Conservation (phyloP, 2,329 filamentous ascomycete genomes). For the Aureobasidium sp. region DNA sequence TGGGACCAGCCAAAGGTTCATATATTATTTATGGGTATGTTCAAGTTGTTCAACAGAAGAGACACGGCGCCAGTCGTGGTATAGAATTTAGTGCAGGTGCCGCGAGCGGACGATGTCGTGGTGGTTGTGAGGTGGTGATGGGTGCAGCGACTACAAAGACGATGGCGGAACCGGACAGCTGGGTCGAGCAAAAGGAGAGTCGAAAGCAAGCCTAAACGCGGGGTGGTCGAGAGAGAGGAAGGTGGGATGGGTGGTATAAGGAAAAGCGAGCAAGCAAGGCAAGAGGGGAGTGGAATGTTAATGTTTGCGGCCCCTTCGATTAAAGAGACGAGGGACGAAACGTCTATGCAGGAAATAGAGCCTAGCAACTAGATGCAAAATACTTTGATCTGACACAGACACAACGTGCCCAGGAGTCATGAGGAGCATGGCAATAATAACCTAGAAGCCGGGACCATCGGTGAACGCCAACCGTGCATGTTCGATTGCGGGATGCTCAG, state of each 20-base stretch:
- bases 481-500: conserved; percentile 14
- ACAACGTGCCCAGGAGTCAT: conserved; percentile 14
- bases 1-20: background rate
- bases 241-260: conserved; percentile 10
- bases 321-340: conserved; percentile 12
- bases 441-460: conserved; percentile 13
- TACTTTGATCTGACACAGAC: conserved; percentile 16
- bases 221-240: conserved; percentile 4
- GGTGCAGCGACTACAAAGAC: background rate
- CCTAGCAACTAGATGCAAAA: conserved; percentile 15
- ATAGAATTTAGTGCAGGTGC: background rate
- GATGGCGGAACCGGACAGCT: background rate
- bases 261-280: conserved; percentile 11
- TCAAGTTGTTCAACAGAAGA: background rate
- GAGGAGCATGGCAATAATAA: conserved; percentile 17
- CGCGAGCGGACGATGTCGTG: background rate
- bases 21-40: conserved; percentile 7
- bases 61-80: background rate
- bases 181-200: conserved; percentile 12
- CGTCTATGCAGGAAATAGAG: conserved; percentile 14
- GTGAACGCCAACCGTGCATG: conserved; percentile 15
- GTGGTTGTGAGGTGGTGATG: background rate
- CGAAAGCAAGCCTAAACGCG: background rate
- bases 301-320: conserved; percentile 14
- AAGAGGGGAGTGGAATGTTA: conserved; percentile 15